Evolutionary conservation across 2,329 filamentous ascomycete genomes (phyloP), one percentile per base, ranked within the genome.

Genomic region (Fusarium lateritium): DNA sequence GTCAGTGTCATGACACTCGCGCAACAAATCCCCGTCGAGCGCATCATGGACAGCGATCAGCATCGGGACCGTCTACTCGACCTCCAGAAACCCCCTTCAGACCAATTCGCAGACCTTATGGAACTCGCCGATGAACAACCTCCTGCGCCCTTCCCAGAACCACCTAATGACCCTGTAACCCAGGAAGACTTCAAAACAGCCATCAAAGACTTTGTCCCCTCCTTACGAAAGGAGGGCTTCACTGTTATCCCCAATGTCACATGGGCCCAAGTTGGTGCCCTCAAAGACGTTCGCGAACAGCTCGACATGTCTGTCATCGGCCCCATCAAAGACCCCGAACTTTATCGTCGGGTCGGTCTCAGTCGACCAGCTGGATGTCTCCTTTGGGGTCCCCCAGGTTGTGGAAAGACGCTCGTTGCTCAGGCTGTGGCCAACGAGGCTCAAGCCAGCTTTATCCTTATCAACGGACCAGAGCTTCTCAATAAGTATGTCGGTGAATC

Each of bases 401-500:
- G 96, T 79, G 96, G 96, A 73, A 99, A 99, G 79, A 99, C 96
- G 0, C 87, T 99, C 3, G 89, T 99, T 3, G 96, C 96, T 19
- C 98, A 98, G 81, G 96, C 96, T 5, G 94, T 98, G 6, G 96
- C 96, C 56, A 97, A 97, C 78, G 94, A 97, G 78, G 94, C 92
- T 9, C 94, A 95, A 78, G 96, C 96, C 47, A 98, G 97, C 80
- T 99, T 99, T 83, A 99, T 99, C 80, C 94, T 94, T 53, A 94
- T 99, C 80, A 98, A 98, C 80, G 96, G 96, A 0, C 96, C 96
- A 0, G 96, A 99, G 78, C 85, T 99, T 11, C 87, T 99, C 45
- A 98, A 98, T 84, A 99, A 98, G 80, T 99, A 95, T 77, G 94
- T 99, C 11, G 96, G 96, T 71, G 96, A 99, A 80, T 97, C 93